Conservation (phyloP, 352 stramenopile species). For the Globisporangium uncinulatum region DNA sequence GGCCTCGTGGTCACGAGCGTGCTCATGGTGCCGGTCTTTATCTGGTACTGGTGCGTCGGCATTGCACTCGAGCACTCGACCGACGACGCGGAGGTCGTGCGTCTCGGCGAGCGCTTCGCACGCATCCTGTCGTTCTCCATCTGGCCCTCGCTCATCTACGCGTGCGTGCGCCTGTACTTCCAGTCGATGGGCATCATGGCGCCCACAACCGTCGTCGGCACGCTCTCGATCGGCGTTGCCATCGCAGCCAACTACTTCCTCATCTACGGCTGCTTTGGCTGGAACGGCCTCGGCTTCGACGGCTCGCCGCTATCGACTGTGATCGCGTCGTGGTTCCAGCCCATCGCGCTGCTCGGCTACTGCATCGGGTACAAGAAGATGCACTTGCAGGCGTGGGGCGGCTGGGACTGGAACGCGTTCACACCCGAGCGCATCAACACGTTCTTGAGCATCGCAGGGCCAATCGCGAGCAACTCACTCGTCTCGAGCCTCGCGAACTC, state of each 20-base stretch:
- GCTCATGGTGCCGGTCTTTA: conserved; percentile 28
- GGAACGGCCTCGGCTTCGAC: conserved; percentile 57
- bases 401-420: conserved; percentile 45
- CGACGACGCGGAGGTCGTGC: conserved; percentile 54
- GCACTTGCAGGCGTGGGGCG: conserved; percentile 48
- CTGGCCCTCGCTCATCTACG: conserved; percentile 71
- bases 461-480: conserved; percentile 69
- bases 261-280: conserved; percentile 58
- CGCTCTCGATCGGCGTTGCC: conserved; percentile 54
- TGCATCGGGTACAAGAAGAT: conserved; percentile 53
- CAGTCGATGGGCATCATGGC: conserved; percentile 1
- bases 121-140: conserved; percentile 77
- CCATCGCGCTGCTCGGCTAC: conserved; percentile 49
- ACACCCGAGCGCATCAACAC: conserved; percentile 32
- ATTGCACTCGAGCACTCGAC: conserved; percentile 58
- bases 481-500: conserved; percentile 67
- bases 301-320: conserved; percentile 77
- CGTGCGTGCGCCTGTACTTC: conserved; percentile 21
- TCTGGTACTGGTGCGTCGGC: conserved; percentile 44
- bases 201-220: conserved; percentile 21
- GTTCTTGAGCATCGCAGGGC: conserved; percentile 49
- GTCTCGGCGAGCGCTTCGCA: conserved; percentile 59
- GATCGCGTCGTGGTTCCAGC: conserved; percentile 75
- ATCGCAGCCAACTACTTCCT: conserved; percentile 60
- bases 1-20: conserved; percentile 26